These are phyloP conservation scores for Coelastrella sp. DNA, from an alignment of 139 green algal genomes.

Conservation along the genomic window DNA sequence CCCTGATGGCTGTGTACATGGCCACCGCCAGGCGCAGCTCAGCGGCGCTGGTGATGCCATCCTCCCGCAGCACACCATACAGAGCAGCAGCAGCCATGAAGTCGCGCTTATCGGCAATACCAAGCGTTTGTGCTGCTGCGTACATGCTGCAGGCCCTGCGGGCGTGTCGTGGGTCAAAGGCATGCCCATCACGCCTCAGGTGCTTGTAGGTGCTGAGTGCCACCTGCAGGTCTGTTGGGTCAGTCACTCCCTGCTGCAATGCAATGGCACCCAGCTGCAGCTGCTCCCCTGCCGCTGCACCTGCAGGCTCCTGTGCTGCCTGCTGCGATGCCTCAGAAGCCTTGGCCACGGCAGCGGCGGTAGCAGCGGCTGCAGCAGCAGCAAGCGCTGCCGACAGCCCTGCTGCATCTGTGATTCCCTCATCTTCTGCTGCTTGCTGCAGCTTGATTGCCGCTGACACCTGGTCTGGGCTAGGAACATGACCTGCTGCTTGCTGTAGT, in stretches of 20 bases:
- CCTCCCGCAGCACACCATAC: constrained; percentile 42
- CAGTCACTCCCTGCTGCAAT: background rate
- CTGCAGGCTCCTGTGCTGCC: background rate
- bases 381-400: constrained; percentile 6
- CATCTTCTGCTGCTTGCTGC: constrained; percentile 34
- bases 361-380: constrained; percentile 12
- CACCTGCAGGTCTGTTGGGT: constrained; percentile 3
- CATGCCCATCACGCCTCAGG: constrained; percentile 30
- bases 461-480: background rate
- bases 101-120: constrained; percentile 45
- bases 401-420: constrained; percentile 24
- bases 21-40: constrained; percentile 39
- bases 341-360: background rate
- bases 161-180: background rate
- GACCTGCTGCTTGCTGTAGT: background rate
- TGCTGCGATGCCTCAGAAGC: background rate
- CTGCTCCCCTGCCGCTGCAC: background rate
- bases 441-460: constrained; percentile 34
- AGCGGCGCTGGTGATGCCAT: constrained; percentile 28
- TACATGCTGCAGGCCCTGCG: constrained; percentile 46
- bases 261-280: background rate
- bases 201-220: constrained; percentile 23
- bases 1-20: constrained; percentile 26
- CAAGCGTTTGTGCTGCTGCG: background rate
- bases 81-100: constrained; percentile 43